Evolutionary conservation across 2,329 filamentous ascomycete genomes (phyloP).

Genomic region (Rhynchosporium graminicola): DNA sequence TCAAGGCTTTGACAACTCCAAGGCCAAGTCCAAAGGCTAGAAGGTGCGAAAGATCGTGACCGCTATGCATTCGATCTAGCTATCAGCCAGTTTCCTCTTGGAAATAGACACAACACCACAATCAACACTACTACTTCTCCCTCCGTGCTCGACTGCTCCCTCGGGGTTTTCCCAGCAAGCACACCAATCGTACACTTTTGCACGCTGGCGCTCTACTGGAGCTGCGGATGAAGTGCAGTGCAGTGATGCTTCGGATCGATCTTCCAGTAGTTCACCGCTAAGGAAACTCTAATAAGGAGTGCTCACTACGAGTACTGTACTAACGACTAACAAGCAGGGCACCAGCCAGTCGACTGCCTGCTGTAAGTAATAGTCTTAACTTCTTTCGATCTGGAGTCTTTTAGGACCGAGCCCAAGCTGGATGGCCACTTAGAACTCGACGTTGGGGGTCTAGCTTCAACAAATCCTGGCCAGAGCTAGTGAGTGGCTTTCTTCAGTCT

Average conservation of each 20-base stretch:
- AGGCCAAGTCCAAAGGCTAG: not conserved
- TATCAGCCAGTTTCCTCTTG: not conserved
- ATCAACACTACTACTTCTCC: not conserved
- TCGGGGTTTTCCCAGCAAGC: not conserved
- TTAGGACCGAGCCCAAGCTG: conserved; percentile 22
- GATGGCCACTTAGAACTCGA: conserved; percentile 25
- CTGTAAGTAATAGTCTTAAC: not conserved
- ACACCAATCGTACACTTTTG: not conserved
- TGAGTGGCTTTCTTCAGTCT: not conserved
- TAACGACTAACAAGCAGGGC: not conserved
- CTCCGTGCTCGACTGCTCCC: not conserved
- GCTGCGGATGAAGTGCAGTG: conserved; percentile 19
- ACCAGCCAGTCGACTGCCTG: conserved; percentile 18
- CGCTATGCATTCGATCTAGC: not conserved
- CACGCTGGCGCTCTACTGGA: conserved; percentile 5
- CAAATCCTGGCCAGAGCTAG: conserved; percentile 11
- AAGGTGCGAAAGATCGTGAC: not conserved
- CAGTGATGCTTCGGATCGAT: conserved; percentile 23
- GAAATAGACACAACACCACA: too few relatives aligned
- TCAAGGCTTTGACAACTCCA: not conserved
- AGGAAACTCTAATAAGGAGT: conserved; percentile 20
- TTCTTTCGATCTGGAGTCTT: conserved; percentile 16
- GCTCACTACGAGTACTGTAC: not conserved
- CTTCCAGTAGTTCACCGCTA: conserved; percentile 21
- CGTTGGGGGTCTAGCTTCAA: not conserved